These are phyloP conservation scores for Aspergillus ochraceus DNA, from an alignment of 2,329 filamentous ascomycete species.

Conservation along the genomic window DNA sequence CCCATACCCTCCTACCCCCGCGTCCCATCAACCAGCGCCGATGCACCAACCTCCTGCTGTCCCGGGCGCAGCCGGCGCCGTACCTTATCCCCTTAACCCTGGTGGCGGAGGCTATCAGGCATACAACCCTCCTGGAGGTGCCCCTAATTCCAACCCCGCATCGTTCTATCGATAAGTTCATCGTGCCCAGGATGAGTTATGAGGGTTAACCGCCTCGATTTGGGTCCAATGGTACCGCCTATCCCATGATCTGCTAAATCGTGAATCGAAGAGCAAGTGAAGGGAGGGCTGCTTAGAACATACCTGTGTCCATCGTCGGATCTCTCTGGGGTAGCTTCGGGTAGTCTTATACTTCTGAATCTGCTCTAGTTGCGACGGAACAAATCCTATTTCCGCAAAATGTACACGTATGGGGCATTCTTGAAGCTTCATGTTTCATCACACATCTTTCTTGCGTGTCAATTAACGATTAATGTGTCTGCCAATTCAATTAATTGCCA, in stretches of 20 bases:
- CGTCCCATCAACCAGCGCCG: slow-evolving; percentile 31
- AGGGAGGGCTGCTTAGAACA: not conserved
- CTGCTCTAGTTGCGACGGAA: not conserved
- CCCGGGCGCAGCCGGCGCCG: slow-evolving; percentile 31
- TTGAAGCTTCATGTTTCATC: not conserved
- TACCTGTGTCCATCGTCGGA: not conserved
- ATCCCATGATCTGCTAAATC: not conserved
- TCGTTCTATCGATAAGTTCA: slow-evolving; percentile 38
- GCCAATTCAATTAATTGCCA: not conserved
- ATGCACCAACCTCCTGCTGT: slow-evolving; percentile 38
- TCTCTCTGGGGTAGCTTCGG: not conserved
- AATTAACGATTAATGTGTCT: not conserved
- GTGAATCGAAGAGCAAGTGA: not conserved
- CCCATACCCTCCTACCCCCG: slow-evolving; percentile 33
- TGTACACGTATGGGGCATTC: not conserved
- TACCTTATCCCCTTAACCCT: slow-evolving; percentile 34
- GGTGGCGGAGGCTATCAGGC: slow-evolving; percentile 34
- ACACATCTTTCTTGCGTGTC: not conserved
- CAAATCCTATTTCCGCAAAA: not conserved
- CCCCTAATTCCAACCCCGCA: slow-evolving; percentile 36
- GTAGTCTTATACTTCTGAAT: not conserved
- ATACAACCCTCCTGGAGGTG: slow-evolving; percentile 35
- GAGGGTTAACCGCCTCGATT: not conserved
- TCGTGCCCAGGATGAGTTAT: not conserved
- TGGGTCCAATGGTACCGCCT: not conserved